These are phyloP conservation scores for Meira nashicola DNA, from an alignment of 1,284 basidiomycete species.

Conservation along the genomic window DNA sequence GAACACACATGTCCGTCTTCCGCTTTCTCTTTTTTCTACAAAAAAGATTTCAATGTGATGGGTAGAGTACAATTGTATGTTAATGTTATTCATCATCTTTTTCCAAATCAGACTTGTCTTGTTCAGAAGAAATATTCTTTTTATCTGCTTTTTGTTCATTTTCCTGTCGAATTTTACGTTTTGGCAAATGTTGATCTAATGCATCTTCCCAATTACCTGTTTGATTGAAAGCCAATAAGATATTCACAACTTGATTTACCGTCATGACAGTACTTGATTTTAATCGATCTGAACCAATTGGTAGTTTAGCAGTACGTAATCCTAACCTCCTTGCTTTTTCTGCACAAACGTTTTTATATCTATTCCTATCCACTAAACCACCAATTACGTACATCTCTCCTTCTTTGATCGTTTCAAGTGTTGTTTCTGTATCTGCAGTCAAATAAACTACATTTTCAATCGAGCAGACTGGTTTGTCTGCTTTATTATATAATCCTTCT, in stretches of 20 bases:
- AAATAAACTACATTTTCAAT: slow-evolving; percentile 72
- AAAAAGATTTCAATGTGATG: no score
- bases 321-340: slow-evolving; percentile 73
- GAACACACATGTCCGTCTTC: no score
- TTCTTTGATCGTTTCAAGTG: slow-evolving; percentile 71
- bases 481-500: slow-evolving; percentile 15
- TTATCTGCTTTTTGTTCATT: background rate
- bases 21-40: no score
- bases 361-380: slow-evolving; percentile 91
- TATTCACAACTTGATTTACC: slow-evolving; percentile 91
- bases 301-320: slow-evolving; percentile 80
- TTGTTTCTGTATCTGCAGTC: slow-evolving; percentile 86
- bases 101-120: no score
- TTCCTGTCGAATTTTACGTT: slow-evolving; percentile 58
- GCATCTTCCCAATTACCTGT: slow-evolving; percentile 41
- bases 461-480: background rate
- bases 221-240: slow-evolving; percentile 71
- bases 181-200: slow-evolving; percentile 78
- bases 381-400: slow-evolving; percentile 91
- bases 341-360: slow-evolving; percentile 86
- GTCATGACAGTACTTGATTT: slow-evolving; percentile 65
- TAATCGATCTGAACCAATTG: slow-evolving; percentile 59
- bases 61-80: no score
- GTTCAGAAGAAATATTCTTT: no score
- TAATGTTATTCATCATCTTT: no score